Conservation (phyloP, 1,284 basidiomycete species). For the Mycosarcoma mackinlayi region DNA sequence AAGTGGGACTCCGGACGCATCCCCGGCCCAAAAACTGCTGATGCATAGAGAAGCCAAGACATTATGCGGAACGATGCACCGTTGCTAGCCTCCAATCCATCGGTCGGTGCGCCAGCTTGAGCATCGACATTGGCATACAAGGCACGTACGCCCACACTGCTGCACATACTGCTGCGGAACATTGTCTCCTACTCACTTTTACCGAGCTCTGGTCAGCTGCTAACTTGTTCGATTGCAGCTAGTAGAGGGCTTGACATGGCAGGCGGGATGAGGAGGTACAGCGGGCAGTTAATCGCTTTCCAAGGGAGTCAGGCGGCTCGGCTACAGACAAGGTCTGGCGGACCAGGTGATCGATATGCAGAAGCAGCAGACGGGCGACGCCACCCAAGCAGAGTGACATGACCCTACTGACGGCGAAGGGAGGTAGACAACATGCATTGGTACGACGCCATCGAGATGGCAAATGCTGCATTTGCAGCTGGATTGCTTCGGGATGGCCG, state of each 20-base stretch:
- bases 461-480: too few species aligned
- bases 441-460: too few species aligned
- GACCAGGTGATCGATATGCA: not conserved
- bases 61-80: not conserved
- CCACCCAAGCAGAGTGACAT: slow-evolving; percentile 35
- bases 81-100: not conserved
- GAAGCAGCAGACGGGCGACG: slow-evolving; percentile 4
- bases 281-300: not conserved
- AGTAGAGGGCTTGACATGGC: slow-evolving; percentile 10
- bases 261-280: slow-evolving; percentile 3
- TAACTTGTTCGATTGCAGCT: not conserved
- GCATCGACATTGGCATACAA: too few species aligned
- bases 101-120: not conserved
- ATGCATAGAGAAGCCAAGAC: too few species aligned
- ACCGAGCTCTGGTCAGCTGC: slow-evolving; percentile 17
- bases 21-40: too few species aligned
- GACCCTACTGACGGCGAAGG: slow-evolving; percentile 1
- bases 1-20: too few species aligned
- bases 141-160: too few species aligned
- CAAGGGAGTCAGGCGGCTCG: not conserved
- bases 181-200: not conserved
- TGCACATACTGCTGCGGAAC: not conserved
- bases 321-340: not conserved
- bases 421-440: slow-evolving; percentile 1
- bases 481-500: too few species aligned